Evolutionary conservation across 2,329 filamentous ascomycete genomes (phyloP), one percentile per base, ranked within the genome.

Genomic region (Pestalotiopsis sp.): DNA sequence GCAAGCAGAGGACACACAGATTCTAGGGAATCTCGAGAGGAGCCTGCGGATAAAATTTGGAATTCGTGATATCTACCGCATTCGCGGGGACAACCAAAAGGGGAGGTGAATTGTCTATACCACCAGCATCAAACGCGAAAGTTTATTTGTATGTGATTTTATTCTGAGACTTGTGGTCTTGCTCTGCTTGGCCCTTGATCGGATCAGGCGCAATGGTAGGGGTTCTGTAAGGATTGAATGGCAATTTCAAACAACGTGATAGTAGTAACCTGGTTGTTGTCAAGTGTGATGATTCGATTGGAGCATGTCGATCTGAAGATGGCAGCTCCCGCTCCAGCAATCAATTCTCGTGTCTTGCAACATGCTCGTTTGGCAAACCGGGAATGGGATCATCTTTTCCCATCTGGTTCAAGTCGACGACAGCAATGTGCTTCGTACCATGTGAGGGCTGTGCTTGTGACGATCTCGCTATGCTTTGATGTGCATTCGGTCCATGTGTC

Each of bases 1-100:
- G 87, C 80, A 85, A 83, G 79, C 83, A 85, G 80, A 88, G 88
- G 78, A 84, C 82, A 72, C 87, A 88, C 78, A 83, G 88, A 38
- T 90, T 90, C 75, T 90, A 80, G 77, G 69, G 61, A 59, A 52
- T 31, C 39, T 49, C 23, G 27, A 49, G 66, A 62, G 49, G 4
- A 7, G 31, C 17, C 20, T 63, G 11, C 38, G 31, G n/a, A 38
- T 20, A 45, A 27, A 31, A 41, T 14, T 63, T 38, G 60, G 38
- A 31, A 9, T 36, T 63, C 12, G 38, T 63, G 62, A 49, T 64
- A 23, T 64, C 62, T 13, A 14, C 11, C n/a, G 45, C 39, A 49
- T 64, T 14, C 31, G n/a, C 23, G 20, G 20, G 25, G 20, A n/a
- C 60, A 38, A 57, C 41, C n/a, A 38, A 58, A 66, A 57, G 49